Base-by-base conservation (phyloP, 2,329 filamentous ascomycete species). In the Pseudogymnoascus sp. region DNA sequence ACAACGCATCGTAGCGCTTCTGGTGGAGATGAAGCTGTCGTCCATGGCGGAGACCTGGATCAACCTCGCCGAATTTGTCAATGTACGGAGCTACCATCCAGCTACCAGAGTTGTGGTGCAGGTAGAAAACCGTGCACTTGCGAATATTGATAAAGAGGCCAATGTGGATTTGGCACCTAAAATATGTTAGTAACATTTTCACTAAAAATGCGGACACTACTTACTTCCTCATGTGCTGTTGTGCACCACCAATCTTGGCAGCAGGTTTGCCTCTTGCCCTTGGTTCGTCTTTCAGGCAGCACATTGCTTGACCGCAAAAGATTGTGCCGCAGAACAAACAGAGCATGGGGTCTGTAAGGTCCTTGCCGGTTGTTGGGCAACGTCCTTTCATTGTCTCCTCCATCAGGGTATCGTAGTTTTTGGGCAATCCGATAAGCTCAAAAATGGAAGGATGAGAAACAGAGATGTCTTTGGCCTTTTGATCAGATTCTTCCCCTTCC, bases 281-380 rank as follows among this genome's bases (percentile, higher is more conserved):
- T 15, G 29, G 31, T 64, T 83, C 84, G 65, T 85, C 80, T 69
- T 86, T 87, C 72, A 90, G 85, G 74, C 95, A 99, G 77, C 95
- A 99, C 56, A 93, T 88, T 53, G 89, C 91, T 78, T 99, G 95
- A 9, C 89, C 91, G 76, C 95, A 99, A 76, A 97, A 93, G 42
- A 99, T 91, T n/a, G 93, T 92, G 35, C 95, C 93, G 72, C 95
- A 99, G 77, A 97, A 91, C 40, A 99, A 82, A 72, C 95, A 99
- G 38, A 99, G 85, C 67, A 89, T 90, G 0, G 95, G 92, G 74
- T 99, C 96, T 1, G 88, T 88, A 60, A 99, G 79, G 69, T 97
- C 93, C 73, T 95, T 96, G 67, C 92, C 92, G 1, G 91, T 96
- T 1, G 88, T 96, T 0, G 92, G 92, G 72, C 95, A 99, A 60